A percentile compares a stretch with the other conserved stretches of the same genome.
Evolutionary conservation across 1,284 basidiomycete species (phyloP).

Genomic region (Phlebopus sp.): DNA sequence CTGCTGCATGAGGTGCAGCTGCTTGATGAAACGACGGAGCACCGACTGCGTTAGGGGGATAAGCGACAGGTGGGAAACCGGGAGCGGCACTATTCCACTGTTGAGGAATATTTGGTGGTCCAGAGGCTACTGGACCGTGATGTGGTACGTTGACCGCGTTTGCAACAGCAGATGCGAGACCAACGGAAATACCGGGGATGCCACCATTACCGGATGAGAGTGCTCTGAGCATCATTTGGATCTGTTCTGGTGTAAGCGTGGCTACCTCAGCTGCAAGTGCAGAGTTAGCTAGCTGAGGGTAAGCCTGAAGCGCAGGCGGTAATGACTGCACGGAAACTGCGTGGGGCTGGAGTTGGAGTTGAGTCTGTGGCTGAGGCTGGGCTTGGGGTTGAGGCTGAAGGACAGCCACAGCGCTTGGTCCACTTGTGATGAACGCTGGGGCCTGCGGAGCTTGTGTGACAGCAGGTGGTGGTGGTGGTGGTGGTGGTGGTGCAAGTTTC

Average conservation of each 20-base stretch:
- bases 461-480: slow-evolving; percentile 37
- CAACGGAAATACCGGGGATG: slow-evolving; percentile 26
- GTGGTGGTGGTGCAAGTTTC: slow-evolving; percentile 52
- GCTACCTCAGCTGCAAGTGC: slow-evolving; percentile 43
- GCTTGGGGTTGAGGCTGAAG: slow-evolving; percentile 2
- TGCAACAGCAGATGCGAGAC: slow-evolving; percentile 30
- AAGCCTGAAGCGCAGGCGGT: slow-evolving; percentile 30
- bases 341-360: not conserved
- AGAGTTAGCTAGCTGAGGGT: slow-evolving; percentile 32
- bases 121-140: slow-evolving; percentile 4
- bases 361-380: slow-evolving; percentile 3
- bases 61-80: slow-evolving; percentile 15
- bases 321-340: slow-evolving; percentile 10
- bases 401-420: slow-evolving; percentile 2
- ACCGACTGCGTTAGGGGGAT: not conserved
- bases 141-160: slow-evolving; percentile 18
- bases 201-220: slow-evolving; percentile 35
- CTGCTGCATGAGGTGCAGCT: slow-evolving; percentile 19
- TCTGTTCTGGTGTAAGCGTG: slow-evolving; percentile 59
- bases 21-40: slow-evolving; percentile 17
- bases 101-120: slow-evolving; percentile 9
- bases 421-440: not conserved
- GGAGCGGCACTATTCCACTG: slow-evolving; percentile 20
- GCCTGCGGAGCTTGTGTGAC: slow-evolving; percentile 17
- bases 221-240: slow-evolving; percentile 52